A percentile compares a stretch with the other conserved stretches of the same genome.
Evolutionary conservation across 495 filamentous ascomycete species (phyloP).

Genomic region (Saxispiralis lemnorum): DNA sequence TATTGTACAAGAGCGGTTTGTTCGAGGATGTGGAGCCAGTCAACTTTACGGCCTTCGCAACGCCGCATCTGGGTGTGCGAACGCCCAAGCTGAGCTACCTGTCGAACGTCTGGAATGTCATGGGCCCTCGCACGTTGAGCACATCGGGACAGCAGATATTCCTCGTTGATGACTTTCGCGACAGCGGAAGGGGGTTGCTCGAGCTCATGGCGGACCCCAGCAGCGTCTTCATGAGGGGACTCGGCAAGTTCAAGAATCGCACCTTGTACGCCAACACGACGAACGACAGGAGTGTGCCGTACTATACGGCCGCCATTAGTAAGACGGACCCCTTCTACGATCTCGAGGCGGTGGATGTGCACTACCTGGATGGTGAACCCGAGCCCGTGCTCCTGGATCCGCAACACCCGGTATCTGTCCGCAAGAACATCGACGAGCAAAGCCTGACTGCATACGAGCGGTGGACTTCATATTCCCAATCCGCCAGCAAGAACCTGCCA

Average conservation of each 20-base stretch:
- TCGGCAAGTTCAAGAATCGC: constrained; percentile 54
- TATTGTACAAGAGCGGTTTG: constrained; percentile 62
- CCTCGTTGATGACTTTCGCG: constrained; percentile 65
- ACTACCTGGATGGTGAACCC: constrained; percentile 57
- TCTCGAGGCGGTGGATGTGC: constrained; percentile 44
- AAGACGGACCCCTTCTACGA: constrained; percentile 56
- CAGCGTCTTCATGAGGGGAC: constrained; percentile 69
- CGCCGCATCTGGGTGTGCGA: constrained; percentile 74
- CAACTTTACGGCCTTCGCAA: constrained; percentile 87
- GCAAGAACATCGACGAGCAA: constrained; percentile 4
- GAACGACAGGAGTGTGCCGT: constrained; percentile 64
- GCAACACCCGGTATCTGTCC: constrained; percentile 37
- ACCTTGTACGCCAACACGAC: constrained; percentile 67
- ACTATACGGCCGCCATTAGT: constrained; percentile 65
- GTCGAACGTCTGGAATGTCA: constrained; percentile 57
- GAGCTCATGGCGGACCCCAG: constrained; percentile 65
- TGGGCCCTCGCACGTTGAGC: constrained; percentile 54
- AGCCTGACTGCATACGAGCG: constrained; percentile 16
- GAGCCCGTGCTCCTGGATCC: constrained; percentile 62
- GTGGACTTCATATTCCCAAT: constrained; percentile 21
- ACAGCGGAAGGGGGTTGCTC: constrained; percentile 62
- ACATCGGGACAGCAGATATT: constrained; percentile 77
- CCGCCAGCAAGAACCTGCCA: constrained; percentile 27
- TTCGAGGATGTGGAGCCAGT: constrained; percentile 65
- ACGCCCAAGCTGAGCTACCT: constrained; percentile 51